phyloP scores from a whole-genome alignment of 2,329 filamentous ascomycete genomes.

The Berkeleyomyces rouxiae region DNA sequence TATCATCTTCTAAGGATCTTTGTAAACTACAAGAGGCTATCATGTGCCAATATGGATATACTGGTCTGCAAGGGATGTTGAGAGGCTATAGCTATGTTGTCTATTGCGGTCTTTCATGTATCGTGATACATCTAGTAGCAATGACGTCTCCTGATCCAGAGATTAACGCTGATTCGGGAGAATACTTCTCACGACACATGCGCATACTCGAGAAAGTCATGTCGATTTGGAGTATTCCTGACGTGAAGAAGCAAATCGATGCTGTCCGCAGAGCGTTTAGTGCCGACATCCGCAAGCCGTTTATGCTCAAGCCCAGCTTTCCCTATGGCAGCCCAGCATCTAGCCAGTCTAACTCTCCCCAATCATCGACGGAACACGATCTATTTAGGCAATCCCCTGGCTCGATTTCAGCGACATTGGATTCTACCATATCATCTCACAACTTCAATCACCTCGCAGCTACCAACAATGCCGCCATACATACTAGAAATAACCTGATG shows the following conservation, averaged over 20 bases:
- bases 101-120: constrained; percentile 81
- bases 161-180: constrained; percentile 65
- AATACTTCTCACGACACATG: constrained; percentile 90
- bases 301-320: constrained; percentile 76
- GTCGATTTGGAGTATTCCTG: constrained; percentile 68
- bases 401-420: constrained; percentile 3
- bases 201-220: constrained; percentile 77
- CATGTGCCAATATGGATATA: constrained; percentile 57
- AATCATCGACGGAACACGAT: constrained; percentile 20
- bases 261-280: constrained; percentile 83
- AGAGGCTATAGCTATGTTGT: constrained; percentile 89
- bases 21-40: constrained; percentile 79
- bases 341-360: constrained; percentile 45
- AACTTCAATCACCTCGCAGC: constrained; percentile 6
- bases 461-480: constrained; percentile 17
- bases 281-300: constrained; percentile 65
- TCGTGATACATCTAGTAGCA: constrained; percentile 82
- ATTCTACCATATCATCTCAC: constrained; percentile 1
- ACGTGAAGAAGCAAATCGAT: constrained; percentile 80
- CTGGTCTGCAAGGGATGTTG: constrained; percentile 78
- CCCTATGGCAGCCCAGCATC: constrained; percentile 68
- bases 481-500: constrained; percentile 9
- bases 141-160: constrained; percentile 86
- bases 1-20: constrained; percentile 66
- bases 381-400: constrained; percentile 8